Conservation (phyloP, 2,329 filamentous ascomycete genomes). For the Fusarium sp. region DNA sequence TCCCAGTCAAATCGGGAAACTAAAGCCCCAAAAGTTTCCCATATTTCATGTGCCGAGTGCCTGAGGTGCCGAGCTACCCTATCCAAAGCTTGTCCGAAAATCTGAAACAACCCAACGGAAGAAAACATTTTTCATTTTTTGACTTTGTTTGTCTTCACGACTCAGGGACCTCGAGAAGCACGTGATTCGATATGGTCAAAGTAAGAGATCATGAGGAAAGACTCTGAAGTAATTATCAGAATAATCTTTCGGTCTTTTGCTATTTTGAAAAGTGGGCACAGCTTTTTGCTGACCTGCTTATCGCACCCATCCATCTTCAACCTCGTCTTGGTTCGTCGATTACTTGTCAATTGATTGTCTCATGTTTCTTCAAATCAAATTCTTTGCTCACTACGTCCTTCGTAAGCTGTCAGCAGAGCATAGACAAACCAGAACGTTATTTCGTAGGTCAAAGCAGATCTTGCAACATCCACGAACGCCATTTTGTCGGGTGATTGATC, state of each 20-base stretch:
- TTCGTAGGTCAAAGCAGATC: background rate
- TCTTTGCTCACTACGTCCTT: background rate
- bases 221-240: background rate
- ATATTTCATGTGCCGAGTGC: conserved; percentile 2
- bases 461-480: background rate
- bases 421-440: background rate
- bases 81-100: conserved; percentile 31
- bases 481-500: background rate
- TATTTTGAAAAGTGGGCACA: background rate
- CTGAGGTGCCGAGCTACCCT: conserved; percentile 26
- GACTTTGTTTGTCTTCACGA: background rate
- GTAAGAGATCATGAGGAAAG: too few relatives aligned
- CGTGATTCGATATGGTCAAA: background rate
- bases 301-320: too few relatives aligned
- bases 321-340: background rate
- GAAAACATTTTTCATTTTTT: conserved; percentile 1
- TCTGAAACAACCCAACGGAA: conserved; percentile 31
- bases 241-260: background rate
- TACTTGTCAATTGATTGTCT: background rate
- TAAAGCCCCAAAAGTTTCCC: background rate
- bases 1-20: conserved; percentile 36
- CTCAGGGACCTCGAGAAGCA: background rate
- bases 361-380: too few relatives aligned
- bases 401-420: background rate
- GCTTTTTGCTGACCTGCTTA: background rate